Conservation (phyloP, 768 basidiomycete species). For the Lentinula raphanica region DNA sequence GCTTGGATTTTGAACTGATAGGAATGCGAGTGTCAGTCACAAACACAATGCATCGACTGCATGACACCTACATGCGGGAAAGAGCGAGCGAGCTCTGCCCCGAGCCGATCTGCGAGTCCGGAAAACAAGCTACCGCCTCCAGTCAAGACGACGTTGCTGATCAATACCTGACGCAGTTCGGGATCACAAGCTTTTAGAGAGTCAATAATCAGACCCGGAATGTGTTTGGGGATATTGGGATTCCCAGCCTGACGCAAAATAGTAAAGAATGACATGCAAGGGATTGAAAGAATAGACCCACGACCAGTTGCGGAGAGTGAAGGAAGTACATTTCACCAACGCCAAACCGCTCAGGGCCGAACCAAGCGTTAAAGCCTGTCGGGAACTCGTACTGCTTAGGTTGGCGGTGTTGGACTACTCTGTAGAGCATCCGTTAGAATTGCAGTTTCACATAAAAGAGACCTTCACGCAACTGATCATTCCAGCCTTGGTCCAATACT, state of each 20-base stretch:
- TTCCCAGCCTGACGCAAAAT: slow-evolving; percentile 35
- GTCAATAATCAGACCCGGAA: slow-evolving; percentile 72
- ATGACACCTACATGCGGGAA: slow-evolving; percentile 68
- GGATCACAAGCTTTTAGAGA: slow-evolving; percentile 84
- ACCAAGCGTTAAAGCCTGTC: slow-evolving; percentile 82
- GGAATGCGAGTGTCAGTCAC: not conserved
- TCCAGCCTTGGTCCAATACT: slow-evolving; percentile 84
- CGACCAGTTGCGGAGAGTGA: slow-evolving; percentile 54
- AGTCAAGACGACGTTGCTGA: slow-evolving; percentile 93
- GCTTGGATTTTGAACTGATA: slow-evolving; percentile 83
- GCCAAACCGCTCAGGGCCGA: slow-evolving; percentile 73
- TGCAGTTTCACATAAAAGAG: not conserved
- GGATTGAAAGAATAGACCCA: slow-evolving; percentile 24
- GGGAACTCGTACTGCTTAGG: slow-evolving; percentile 89
- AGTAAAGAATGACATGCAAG: not conserved
- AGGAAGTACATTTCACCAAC: slow-evolving; percentile 89
- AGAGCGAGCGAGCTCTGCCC: slow-evolving; percentile 65
- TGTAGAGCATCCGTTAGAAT: slow-evolving; percentile 22
- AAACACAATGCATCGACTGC: not conserved
- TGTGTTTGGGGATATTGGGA: slow-evolving; percentile 65
- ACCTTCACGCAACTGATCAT: slow-evolving; percentile 58
- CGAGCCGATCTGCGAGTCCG: slow-evolving; percentile 81
- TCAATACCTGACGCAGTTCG: slow-evolving; percentile 84
- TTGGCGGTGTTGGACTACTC: slow-evolving; percentile 52
- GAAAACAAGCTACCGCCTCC: slow-evolving; percentile 87